phyloP scores from a whole-genome alignment of 2,329 filamentous ascomycete genomes.

The Elsinoe batatas region DNA sequence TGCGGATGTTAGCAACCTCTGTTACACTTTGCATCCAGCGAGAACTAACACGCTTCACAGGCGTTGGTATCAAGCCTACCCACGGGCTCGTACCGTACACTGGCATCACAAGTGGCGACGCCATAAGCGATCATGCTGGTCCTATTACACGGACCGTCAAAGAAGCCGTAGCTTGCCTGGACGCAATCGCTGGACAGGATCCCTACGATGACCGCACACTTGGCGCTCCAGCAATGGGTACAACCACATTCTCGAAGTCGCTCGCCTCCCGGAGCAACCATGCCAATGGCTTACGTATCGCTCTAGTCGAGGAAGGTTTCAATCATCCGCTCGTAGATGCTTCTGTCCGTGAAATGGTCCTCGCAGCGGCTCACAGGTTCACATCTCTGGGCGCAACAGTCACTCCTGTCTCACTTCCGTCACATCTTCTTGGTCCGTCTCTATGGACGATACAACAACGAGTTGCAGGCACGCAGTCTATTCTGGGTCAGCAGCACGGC shows the following conservation, averaged over 20 bases:
- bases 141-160: constrained; percentile 36
- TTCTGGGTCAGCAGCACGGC: constrained; percentile 32
- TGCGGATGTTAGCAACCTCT: constrained; percentile 22
- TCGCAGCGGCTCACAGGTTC: constrained; percentile 34
- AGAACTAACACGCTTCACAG: neutral
- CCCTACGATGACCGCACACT: constrained; percentile 37
- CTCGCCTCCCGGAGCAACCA: constrained; percentile 15
- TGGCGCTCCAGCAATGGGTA: constrained; percentile 23
- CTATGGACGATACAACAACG: constrained; percentile 40
- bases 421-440: constrained; percentile 38
- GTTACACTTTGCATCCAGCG: neutral
- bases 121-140: constrained; percentile 36
- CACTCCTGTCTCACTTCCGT: constrained; percentile 42
- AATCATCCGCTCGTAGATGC: constrained; percentile 21
- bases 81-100: constrained; percentile 43
- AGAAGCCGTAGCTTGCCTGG: constrained; percentile 36
- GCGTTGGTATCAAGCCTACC: constrained; percentile 32
- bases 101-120: constrained; percentile 34
- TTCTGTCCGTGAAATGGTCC: constrained; percentile 34
- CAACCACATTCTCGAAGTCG: constrained; percentile 25
- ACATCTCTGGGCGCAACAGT: constrained; percentile 40
- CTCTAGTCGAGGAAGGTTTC: constrained; percentile 37
- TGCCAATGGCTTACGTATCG: constrained; percentile 33
- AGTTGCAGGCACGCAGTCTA: constrained; percentile 37
- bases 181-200: constrained; percentile 40